Evolutionary conservation across 2,329 filamentous ascomycete genomes (phyloP).

Genomic region (Colletotrichum magnum): DNA sequence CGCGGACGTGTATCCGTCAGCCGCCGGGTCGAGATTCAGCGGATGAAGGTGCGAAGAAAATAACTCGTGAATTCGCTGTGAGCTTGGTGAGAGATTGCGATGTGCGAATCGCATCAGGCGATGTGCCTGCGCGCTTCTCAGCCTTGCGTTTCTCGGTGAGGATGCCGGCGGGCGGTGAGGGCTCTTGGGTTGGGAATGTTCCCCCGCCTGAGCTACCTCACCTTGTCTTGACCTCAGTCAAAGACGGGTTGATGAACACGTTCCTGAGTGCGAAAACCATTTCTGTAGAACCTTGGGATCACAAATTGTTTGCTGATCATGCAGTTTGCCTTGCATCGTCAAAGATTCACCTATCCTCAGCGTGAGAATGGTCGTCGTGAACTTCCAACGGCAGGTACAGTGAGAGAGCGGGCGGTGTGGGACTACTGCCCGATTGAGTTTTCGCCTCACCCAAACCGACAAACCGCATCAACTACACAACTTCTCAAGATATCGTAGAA

Average conservation of each 20-base stretch:
- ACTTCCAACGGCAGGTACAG: slow-evolving; percentile 1
- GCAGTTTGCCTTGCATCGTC: neutral
- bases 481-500: neutral
- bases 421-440: slow-evolving; percentile 37
- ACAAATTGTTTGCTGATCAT: too few relatives aligned
- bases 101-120: neutral
- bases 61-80: too few relatives aligned
- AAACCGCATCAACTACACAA: neutral
- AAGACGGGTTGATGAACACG: neutral
- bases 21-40: slow-evolving; percentile 33
- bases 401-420: slow-evolving; percentile 32
- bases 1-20: slow-evolving; percentile 24
- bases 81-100: slow-evolving; percentile 2
- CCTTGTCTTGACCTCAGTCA: neutral
- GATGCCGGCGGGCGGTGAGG: neutral
- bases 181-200: neutral
- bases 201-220: neutral
- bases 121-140: neutral
- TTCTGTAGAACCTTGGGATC: neutral
- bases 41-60: slow-evolving; percentile 35
- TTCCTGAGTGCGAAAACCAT: rapidly evolving
- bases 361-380: neutral
- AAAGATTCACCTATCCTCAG: neutral
- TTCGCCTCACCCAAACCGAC: slow-evolving; percentile 31
- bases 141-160: neutral